These are phyloP conservation scores for Boletus fagicola DNA, from an alignment of 768 basidiomycete genomes.

Conservation along the genomic window DNA sequence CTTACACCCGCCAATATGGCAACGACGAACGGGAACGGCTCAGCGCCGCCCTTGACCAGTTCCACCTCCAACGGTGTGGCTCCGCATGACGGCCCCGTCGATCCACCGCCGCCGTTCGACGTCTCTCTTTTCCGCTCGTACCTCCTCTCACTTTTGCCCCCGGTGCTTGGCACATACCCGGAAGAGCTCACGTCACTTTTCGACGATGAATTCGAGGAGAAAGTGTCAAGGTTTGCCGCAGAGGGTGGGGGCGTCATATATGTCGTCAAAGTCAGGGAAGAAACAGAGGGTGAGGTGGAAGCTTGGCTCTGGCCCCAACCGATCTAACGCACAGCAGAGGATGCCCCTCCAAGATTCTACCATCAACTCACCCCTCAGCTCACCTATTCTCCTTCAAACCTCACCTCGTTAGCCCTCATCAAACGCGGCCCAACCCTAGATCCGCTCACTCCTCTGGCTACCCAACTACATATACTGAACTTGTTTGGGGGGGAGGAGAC, in stretches of 20 bases:
- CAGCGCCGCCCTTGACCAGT: conserved; percentile 29
- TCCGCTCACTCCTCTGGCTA: conserved; percentile 70
- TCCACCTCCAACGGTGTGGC: conserved; percentile 31
- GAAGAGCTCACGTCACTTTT: conserved; percentile 68
- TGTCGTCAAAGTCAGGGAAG: conserved; percentile 76
- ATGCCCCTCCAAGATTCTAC: conserved; percentile 56
- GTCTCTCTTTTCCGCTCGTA: conserved; percentile 68
- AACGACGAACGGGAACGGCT: conserved; percentile 23
- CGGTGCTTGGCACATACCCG: conserved; percentile 70
- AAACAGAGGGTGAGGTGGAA: conserved; percentile 58
- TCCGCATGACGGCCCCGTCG: conserved; percentile 32
- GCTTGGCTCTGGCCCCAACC: background rate
- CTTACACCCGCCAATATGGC: conserved; percentile 15
- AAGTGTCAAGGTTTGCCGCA: conserved; percentile 66
- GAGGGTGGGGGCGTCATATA: conserved; percentile 70
- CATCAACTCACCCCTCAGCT: conserved; percentile 73
- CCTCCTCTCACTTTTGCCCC: conserved; percentile 69
- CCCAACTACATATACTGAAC: conserved; percentile 89
- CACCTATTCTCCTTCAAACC: conserved; percentile 74
- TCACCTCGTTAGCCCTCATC: conserved; percentile 90
- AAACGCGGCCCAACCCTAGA: conserved; percentile 87
- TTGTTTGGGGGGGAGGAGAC: conserved; percentile 86
- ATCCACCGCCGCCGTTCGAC: conserved; percentile 55
- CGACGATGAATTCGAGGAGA: conserved; percentile 73
- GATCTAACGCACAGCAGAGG: conserved; percentile 46